phyloP scores from a whole-genome alignment of 305 asterid species.

The Rubia peregrina region DNA sequence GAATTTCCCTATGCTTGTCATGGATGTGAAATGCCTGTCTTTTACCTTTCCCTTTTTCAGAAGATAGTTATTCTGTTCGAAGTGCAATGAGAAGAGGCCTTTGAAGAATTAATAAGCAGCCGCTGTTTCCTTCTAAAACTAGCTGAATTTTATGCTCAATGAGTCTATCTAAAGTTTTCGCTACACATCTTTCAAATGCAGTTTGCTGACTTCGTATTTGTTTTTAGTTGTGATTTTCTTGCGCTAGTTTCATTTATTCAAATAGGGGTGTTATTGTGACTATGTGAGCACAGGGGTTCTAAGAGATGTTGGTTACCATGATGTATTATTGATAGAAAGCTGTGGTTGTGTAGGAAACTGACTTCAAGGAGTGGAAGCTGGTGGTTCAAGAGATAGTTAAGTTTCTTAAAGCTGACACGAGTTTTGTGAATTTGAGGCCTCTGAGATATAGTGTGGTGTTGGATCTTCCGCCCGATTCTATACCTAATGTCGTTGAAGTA shows the following conservation, averaged over 20 bases:
- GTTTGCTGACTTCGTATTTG: neutral
- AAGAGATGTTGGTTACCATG: neutral
- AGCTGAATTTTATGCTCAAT: slow-evolving; percentile 1
- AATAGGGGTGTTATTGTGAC: neutral
- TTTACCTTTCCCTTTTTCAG: neutral
- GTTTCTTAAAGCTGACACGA: slow-evolving; percentile 92
- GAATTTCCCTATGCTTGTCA: neutral
- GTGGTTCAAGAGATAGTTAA: slow-evolving; percentile 91
- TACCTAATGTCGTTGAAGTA: slow-evolving; percentile 48
- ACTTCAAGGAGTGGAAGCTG: slow-evolving; percentile 96
- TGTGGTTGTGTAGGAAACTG: slow-evolving; percentile 67
- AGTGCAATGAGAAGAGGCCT: neutral
- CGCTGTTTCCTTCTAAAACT: neutral
- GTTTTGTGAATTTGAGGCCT: slow-evolving; percentile 90
- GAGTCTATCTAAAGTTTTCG: neutral
- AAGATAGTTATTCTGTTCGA: neutral
- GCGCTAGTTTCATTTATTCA: neutral
- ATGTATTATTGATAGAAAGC: neutral
- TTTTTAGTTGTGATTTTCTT: neutral
- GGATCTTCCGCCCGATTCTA: slow-evolving; percentile 78
- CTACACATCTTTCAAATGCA: neutral
- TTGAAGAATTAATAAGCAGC: neutral
- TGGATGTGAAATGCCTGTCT: neutral
- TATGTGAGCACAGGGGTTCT: neutral
- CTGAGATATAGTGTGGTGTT: slow-evolving; percentile 79